Base-by-base conservation (phyloP, 2,329 filamentous ascomycete genomes). In the Fusarium temperatum region DNA sequence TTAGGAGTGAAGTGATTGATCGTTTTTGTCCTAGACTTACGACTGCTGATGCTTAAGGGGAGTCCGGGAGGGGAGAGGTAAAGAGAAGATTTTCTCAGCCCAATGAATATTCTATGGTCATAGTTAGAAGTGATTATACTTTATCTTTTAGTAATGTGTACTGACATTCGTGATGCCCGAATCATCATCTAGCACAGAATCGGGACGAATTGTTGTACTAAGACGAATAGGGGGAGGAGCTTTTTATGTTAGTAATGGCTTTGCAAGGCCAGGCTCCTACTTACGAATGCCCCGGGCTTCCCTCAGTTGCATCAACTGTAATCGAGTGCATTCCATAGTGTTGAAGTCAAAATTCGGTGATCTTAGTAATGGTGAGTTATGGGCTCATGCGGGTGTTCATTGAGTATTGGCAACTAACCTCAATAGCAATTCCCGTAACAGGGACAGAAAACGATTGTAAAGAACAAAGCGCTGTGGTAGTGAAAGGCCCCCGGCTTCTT, bases 41-140 rank as follows among this genome's bases (percentile, higher is more conserved):
- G 73, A 70, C 56, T 77, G 79, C 18, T 82, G 72, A 54, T 85
- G 82, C 73, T 84, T 86, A 57, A 90, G 80, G 10, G 84, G 82
- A 9, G 88, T 90, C 18, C 85, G 83, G 17, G 85, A 85, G 1
- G 88, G 84, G 44, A 89, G 80, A 0, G 87, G 87, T 26, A 87
- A 82, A 2, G 87, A 87, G 72, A 91, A 91, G 30, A 91, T 89
- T 45, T 88, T 85, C 73, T 90, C 86, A 11, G 89, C 88, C 90
- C 90, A 92, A 76, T 91, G 89, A 9, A 84, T 80, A 56, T 82
- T 82, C 88, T 90, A 68, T 36, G 38, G 28, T 41, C 36, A 32
- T 50, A 28, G 68, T 73, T 62, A 73, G 55, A 56, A 65, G 41
- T 63, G 38, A 45, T 47, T 41, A 15, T 8, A 14, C n/a, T 11